Evolutionary conservation across 2,329 filamentous ascomycete species (phyloP).

Genomic region (Penicillium digitatum): DNA sequence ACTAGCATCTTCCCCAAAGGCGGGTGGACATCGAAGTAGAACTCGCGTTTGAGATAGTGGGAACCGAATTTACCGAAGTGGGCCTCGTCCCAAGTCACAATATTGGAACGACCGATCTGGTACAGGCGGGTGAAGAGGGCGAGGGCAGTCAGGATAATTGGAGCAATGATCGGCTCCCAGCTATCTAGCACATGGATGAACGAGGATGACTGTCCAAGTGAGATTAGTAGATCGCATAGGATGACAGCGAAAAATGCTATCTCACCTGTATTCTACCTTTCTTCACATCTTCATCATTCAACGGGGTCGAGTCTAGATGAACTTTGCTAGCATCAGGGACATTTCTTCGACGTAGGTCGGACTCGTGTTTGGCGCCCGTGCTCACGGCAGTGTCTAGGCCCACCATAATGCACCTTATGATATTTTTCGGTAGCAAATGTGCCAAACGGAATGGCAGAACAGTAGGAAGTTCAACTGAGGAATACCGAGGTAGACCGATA

Average conservation of each 20-base stretch:
- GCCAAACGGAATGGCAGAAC: neutral
- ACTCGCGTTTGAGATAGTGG: constrained; percentile 97
- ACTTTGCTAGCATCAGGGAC: constrained; percentile 32
- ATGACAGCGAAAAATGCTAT: neutral
- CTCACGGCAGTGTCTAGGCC: constrained; percentile 32
- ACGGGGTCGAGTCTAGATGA: constrained; percentile 21
- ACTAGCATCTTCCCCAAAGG: constrained; percentile 98
- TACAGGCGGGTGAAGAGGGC: constrained; percentile 65
- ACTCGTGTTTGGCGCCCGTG: constrained; percentile 33
- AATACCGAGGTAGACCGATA: constrained; percentile 1
- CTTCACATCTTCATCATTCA: constrained; percentile 30
- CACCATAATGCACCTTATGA: constrained; percentile 26
- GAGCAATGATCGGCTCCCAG: constrained; percentile 61
- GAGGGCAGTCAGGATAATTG: constrained; percentile 59
- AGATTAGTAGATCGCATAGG: constrained; percentile 2
- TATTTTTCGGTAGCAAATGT: neutral
- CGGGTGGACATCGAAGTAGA: constrained; percentile 97
- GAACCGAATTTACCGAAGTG: constrained; percentile 85
- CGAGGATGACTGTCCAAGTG: constrained; percentile 29
- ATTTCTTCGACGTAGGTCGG: constrained; percentile 44
- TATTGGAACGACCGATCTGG: constrained; percentile 64
- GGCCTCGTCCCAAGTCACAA: constrained; percentile 73
- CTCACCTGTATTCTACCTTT: constrained; percentile 38
- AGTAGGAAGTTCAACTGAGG: neutral
- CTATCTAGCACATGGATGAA: constrained; percentile 48